A percentile compares a stretch with the other conserved stretches of the same genome.
Conservation (phyloP, 805 yeast genomes). For the Saccharomycopsis sp. region DNA sequence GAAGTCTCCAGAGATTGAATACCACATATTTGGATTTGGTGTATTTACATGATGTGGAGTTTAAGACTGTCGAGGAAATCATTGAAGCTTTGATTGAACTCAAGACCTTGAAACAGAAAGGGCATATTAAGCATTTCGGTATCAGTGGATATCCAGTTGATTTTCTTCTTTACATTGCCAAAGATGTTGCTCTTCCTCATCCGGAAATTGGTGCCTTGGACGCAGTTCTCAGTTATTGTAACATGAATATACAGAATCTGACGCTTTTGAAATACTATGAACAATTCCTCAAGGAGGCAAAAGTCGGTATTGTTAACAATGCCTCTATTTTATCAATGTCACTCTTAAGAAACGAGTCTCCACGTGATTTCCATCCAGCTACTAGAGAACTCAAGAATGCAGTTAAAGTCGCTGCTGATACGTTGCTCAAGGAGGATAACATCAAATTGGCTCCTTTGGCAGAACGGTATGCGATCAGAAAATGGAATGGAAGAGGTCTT, state of each 20-base stretch:
- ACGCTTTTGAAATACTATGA: conserved; percentile 40
- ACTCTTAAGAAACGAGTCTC: conserved; percentile 56
- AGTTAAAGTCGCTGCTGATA: conserved; percentile 39
- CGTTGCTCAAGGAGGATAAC: conserved; percentile 36
- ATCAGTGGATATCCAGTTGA: conserved; percentile 84
- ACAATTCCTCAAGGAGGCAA: conserved; percentile 44
- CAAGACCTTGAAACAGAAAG: conserved; percentile 53
- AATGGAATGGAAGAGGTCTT: conserved; percentile 50
- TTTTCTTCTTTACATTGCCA: conserved; percentile 50
- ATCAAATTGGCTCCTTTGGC: conserved; percentile 79
- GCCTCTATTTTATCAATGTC: conserved; percentile 91
- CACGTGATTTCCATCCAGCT: conserved; percentile 81
- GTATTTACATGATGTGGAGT: conserved; percentile 86
- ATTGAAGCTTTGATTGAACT: conserved; percentile 59
- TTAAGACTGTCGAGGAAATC: conserved; percentile 49
- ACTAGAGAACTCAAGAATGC: conserved; percentile 43
- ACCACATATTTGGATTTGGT: conserved; percentile 74
- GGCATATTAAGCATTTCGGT: conserved; percentile 61
- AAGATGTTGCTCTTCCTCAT: conserved; percentile 28
- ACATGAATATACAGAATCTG: conserved; percentile 77
- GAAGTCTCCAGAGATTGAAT: conserved; percentile 61
- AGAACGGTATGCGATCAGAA: conserved; percentile 61
- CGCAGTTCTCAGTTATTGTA: conserved; percentile 69
- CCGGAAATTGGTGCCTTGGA: conserved; percentile 59
- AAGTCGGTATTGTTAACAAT: conserved; percentile 55